Evolutionary conservation across 2,329 filamentous ascomycete species (phyloP), one percentile per base, ranked within the genome.

Genomic region (Fusarium aywerte): DNA sequence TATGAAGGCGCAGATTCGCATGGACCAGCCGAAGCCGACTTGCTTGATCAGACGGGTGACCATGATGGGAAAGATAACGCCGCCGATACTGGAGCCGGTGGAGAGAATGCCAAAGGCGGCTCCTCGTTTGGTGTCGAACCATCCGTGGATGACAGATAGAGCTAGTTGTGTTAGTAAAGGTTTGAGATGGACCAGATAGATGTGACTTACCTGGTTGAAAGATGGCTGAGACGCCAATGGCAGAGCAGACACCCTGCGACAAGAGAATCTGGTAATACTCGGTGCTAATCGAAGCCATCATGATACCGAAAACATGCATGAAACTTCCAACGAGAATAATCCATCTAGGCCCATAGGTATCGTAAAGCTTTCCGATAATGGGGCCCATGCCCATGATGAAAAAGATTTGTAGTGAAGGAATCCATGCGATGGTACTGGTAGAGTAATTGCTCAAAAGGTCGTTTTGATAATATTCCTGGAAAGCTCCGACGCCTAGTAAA

Each of bases 291-390:
- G 81, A 84, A 0, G 85, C 81, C 86, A 90, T 89, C 85, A 90
- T 89, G 7, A 90, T 71, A 3, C 85, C 84, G 54, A 90, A 84
- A 16, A 90, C 83, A 55, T 89, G 84, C 32, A 88, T 72, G 51
- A 88, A 75, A 0, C 80, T 83, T 16, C 87, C 87, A 13, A 74
- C 72, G 1, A 87, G 32, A 2, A 89, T 73, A 1, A 91, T 76
- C 44, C 78, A 82, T 27, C 84, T 82, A 0, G 89, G 87, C 0
- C 90, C 90, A 57, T 87, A 85, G 56, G 80, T 85, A 70, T 92
- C 90, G 67, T 84, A 90, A 0, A 89, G 58, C 31, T 81, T 83
- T 3, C 90, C 90, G n/a, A 88, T 82, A 9, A 91, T 70, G 0
- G 88, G 87, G 0, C 89, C 88, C 69, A 79, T 75, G 23, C 73